A percentile compares a stretch with the other conserved stretches of the same genome.
These are phyloP conservation scores for Williopsis jadinii DNA, from an alignment of 1,139 yeast genomes.

Conservation along the genomic window DNA sequence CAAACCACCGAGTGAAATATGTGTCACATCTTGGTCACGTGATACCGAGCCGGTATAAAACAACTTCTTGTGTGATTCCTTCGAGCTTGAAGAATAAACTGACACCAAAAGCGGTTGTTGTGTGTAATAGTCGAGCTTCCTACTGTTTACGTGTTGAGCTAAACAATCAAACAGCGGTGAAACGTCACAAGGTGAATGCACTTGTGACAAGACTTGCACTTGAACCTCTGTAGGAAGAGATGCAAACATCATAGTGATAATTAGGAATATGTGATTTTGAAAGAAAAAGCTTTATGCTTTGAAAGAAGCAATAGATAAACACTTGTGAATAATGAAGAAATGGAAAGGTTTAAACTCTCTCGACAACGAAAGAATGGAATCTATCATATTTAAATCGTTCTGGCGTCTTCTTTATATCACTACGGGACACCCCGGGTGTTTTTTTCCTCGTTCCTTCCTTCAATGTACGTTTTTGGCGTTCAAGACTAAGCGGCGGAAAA, in stretches of 20 bases:
- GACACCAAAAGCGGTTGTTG: slow-evolving; percentile 4
- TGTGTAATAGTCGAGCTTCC: slow-evolving; percentile 6
- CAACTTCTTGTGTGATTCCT: slow-evolving; percentile 7
- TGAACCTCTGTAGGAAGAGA: slow-evolving; percentile 12
- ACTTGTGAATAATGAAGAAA: no score
- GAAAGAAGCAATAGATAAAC: not conserved
- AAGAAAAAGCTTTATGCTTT: not conserved
- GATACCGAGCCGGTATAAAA: slow-evolving; percentile 7
- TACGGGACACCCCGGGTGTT: no score
- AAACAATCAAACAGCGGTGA: slow-evolving; percentile 2
- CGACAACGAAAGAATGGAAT: no score
- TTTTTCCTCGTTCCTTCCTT: no score
- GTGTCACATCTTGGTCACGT: not conserved
- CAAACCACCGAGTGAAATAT: slow-evolving; percentile 1
- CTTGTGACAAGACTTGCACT: slow-evolving; percentile 8
- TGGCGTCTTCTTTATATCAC: no score
- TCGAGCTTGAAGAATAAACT: slow-evolving; percentile 5
- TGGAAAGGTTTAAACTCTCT: no score
- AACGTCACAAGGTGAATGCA: slow-evolving; percentile 5
- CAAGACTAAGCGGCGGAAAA: no score
- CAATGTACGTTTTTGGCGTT: no score
- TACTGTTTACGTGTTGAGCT: slow-evolving; percentile 2
- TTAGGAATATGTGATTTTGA: not conserved
- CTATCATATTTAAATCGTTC: no score
- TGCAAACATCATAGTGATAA: slow-evolving; percentile 1